Conservation (phyloP, 2,329 filamentous ascomycete species). For the Neofusicoccum parvum region DNA sequence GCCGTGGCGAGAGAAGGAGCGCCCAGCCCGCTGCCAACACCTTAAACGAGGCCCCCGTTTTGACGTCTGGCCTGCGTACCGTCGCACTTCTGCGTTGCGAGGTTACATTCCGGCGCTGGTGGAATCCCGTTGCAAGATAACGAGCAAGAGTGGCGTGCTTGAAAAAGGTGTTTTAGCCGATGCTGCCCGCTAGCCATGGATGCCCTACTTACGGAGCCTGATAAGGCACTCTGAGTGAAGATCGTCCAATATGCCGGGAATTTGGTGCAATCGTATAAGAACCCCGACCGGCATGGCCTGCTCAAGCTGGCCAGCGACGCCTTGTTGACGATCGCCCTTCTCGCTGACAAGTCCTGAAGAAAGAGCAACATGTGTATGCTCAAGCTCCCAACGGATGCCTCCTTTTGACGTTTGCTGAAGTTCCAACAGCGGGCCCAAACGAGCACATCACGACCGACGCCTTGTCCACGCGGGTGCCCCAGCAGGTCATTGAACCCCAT, state of each 20-base stretch:
- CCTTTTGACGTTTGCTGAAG: neutral
- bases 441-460: slow-evolving; percentile 9
- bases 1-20: neutral
- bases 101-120: neutral
- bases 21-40: neutral
- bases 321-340: slow-evolving; percentile 4
- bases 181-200: neutral
- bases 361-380: slow-evolving; percentile 17
- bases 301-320: neutral
- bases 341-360: neutral
- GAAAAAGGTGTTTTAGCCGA: neutral
- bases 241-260: neutral
- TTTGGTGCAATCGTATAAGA: neutral
- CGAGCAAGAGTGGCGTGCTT: slow-evolving; percentile 17
- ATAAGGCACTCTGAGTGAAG: neutral
- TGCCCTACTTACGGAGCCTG: neutral
- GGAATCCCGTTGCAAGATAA: slow-evolving; percentile 11
- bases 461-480: neutral
- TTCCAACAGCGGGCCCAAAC: neutral
- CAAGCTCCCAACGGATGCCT: too few relatives aligned
- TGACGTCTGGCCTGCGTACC: neutral
- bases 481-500: neutral
- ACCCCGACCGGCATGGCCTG: neutral
- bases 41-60: neutral
- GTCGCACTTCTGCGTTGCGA: neutral